Evolutionary conservation across 1,284 basidiomycete genomes (phyloP), one percentile per base, ranked within the genome.

Genomic region (Singerocomus inundabilis): DNA sequence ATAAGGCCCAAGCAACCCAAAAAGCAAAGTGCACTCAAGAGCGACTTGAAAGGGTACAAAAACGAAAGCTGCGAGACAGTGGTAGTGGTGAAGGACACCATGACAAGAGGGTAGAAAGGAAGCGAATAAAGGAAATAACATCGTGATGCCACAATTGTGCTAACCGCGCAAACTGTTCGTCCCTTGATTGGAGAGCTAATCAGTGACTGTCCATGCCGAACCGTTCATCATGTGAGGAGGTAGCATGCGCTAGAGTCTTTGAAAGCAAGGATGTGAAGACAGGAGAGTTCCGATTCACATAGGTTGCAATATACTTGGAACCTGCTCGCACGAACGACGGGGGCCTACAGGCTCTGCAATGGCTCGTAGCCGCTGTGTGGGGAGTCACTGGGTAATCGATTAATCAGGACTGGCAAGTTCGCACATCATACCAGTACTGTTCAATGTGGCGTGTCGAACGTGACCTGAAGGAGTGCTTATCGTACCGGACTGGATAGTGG

Each of bases 1-100:
- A 72, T 24, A 64, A 67, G 21, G 59, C 55, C 25, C 60, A 50
- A 34, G 68, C 63, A 35, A 58, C 40, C 45, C 67, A 56, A 39
- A 64, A 60, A 51, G 67, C 59, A 48, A 63, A 47, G 61, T 57
- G 42, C 52, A 72, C 72, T 57, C 54, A 65, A 53, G 63, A 68
- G 26, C 66, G 61, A 54, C 39, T 36, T 24, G 58, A 54, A 52
- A 66, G 69, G 39, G 59, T 66, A 42, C 70, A 62, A 51, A 73
- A 72, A 49, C 67, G 64, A 57, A 71, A 64, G 55, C 68, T 57
- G 57, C 64, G 49, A 54, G 49, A 54, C 21, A 47, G 46, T 16
- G 30, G 12, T 24, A 42, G 16, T 21, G 29, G 6, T 42, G 44
- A 40, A 36, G 54, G 33, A 31, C 31, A 9, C 18, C 49, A 32